A percentile compares a stretch with the other conserved stretches of the same genome.
These are phyloP conservation scores for Elsinoe batatas DNA, from an alignment of 2,329 filamentous ascomycete genomes.

Conservation along the genomic window DNA sequence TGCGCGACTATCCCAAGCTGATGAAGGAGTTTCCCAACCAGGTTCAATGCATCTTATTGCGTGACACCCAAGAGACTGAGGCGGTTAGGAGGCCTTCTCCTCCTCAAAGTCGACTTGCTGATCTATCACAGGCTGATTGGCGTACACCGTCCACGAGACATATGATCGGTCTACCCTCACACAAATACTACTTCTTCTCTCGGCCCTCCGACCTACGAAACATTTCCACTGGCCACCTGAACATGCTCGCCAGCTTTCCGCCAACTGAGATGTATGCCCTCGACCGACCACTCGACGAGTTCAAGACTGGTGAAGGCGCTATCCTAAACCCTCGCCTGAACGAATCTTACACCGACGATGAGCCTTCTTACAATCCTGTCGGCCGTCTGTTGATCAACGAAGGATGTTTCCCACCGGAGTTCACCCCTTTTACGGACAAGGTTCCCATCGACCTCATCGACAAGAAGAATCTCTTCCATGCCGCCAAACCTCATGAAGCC, in stretches of 20 bases:
- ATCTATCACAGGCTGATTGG: conserved; percentile 15
- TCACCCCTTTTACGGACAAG: not conserved
- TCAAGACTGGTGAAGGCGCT: not conserved
- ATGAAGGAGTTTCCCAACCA: conserved; percentile 15
- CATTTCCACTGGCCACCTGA: conserved; percentile 11
- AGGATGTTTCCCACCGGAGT: conserved; percentile 11
- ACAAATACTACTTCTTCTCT: conserved; percentile 18
- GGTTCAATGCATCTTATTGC: conserved; percentile 21
- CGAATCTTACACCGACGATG: no score
- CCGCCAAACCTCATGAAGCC: conserved; percentile 1
- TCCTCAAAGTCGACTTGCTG: not conserved
- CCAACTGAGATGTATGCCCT: not conserved
- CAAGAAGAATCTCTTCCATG: not conserved
- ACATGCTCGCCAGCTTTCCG: not conserved
- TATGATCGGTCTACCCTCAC: conserved; percentile 6
- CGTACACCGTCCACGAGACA: conserved; percentile 13
- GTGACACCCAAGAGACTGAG: conserved; percentile 19
- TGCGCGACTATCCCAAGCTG: conserved; percentile 17
- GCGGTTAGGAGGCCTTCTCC: not conserved
- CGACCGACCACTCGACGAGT: not conserved
- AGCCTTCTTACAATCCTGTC: no score
- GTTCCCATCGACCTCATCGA: not conserved
- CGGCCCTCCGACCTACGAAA: conserved; percentile 15
- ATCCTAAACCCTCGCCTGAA: not conserved
- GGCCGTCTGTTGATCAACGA: not conserved